A percentile compares a stretch with the other conserved stretches of the same genome.
phyloP scores from a whole-genome alignment of 1,284 basidiomycete species.

The Sparassis latifolia region DNA sequence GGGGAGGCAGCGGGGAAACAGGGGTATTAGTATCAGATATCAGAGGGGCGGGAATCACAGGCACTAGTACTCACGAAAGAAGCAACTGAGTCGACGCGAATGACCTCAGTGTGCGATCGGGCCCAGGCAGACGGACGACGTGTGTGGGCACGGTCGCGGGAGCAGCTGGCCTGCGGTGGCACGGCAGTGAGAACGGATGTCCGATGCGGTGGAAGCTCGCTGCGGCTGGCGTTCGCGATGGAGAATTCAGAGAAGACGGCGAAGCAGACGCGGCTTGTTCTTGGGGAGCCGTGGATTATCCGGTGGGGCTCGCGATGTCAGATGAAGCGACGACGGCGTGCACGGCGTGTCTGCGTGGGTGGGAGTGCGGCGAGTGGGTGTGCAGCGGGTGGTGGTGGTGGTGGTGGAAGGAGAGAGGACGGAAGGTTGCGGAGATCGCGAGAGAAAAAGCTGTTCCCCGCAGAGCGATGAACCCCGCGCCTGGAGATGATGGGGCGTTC shows the following conservation, averaged over 20 bases:
- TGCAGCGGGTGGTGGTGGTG: background rate
- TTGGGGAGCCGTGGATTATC: background rate
- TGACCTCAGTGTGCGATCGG: background rate
- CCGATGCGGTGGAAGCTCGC: background rate
- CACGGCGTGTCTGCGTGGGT: background rate
- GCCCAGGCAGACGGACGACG: no score
- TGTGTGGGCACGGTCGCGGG: no score
- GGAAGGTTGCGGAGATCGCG: background rate
- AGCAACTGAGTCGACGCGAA: background rate
- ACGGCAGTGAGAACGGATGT: background rate
- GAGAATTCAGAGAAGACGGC: background rate
- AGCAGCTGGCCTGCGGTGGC: background rate
- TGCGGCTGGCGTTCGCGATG: background rate
- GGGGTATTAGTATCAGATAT: background rate
- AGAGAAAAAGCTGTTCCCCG: constrained; percentile 3
- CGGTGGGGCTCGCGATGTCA: background rate
- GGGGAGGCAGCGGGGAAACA: background rate
- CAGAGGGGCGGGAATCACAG: background rate
- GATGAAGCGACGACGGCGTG: background rate
- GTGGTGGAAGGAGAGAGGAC: background rate
- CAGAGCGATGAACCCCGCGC: background rate
- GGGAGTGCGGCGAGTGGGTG: no score
- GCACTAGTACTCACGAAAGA: background rate
- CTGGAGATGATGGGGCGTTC: background rate
- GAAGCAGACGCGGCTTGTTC: background rate